Base-by-base conservation (phyloP, 768 basidiomycete species). In the Leccinum disarticulatum region DNA sequence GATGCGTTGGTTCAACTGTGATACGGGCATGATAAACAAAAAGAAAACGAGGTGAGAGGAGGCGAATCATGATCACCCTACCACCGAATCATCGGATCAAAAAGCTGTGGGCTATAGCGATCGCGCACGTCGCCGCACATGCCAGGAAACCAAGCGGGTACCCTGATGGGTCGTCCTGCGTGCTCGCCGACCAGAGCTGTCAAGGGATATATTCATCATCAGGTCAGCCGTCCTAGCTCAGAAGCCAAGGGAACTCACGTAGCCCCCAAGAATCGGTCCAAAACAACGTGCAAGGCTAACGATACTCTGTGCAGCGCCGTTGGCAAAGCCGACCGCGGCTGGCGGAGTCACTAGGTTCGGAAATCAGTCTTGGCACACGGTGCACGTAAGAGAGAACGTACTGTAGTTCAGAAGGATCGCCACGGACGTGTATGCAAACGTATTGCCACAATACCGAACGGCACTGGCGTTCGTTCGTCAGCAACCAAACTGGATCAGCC, bases 241-340 rank as follows among this genome's bases (percentile, higher is more conserved):
- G 41, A 1, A 33, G 14, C 25, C 17, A 25, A 36, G 31, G 58
- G 11, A n/a, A 58, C 72, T 65, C 69, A 93, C 92, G 71, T 87
- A 90, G 48, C 92, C 91, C 51, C 91, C 91, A 17, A 93, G 77
- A 43, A 93, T 83, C 22, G 95, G 93, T 22, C 93, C 97, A 38
- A 93, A 68, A 76, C 95, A 97, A 43, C 97, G 84, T 4, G 95
- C 93, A 27, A 96, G 85, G 63, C 93, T 95, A 62, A 96, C 95
- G 33, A 93, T 90, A 68, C 93, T 95, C 74, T 99, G 97, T 0
- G 95, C 97, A 22, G 96, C 86, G 17, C 96, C 97, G 69, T 98
- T 99, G 10, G 96, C 93, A 60, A 93, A 85, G 7, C 94, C 93
- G 43, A 98, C 86, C 8, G 93, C 86, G 41, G 82, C 81, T 1